Percentiles rank a stretch among this genome's conserved stretches.
These are phyloP conservation scores for Moricandia moricandioides DNA, from an alignment of 345 rosid genomes.

Conservation along the genomic window DNA sequence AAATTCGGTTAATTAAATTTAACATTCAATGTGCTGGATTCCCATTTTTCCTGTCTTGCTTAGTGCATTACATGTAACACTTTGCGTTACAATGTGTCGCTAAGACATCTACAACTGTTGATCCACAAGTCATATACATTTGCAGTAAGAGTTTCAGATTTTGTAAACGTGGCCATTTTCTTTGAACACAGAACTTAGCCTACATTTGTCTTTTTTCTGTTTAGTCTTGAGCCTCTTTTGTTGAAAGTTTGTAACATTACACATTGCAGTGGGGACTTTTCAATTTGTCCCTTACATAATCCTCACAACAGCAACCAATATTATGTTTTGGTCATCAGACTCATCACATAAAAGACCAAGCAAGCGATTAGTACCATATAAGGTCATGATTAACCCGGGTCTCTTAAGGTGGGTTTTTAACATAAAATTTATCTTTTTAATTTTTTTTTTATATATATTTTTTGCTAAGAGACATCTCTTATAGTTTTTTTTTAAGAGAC, in stretches of 20 bases:
- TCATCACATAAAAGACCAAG: background rate
- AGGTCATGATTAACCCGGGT: too few species aligned
- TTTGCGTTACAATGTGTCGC: background rate
- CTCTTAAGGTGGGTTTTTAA: too few species aligned
- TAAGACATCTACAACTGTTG: conserved; percentile 8
- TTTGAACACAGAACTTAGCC: background rate
- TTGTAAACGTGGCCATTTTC: background rate
- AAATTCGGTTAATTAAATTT: background rate
- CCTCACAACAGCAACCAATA: background rate
- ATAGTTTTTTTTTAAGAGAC: too few species aligned
- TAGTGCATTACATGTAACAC: conserved; percentile 10
- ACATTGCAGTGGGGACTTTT: background rate
- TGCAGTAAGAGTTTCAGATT: too few species aligned
- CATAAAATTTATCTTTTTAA: too few species aligned
- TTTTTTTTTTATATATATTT: too few species aligned
- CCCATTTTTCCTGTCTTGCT: background rate
- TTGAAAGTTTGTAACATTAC: background rate
- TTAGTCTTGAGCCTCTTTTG: background rate
- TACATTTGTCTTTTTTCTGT: background rate
- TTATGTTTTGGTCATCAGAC: background rate
- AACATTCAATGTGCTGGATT: background rate
- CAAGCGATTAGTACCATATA: background rate
- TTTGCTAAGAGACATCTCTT: too few species aligned
- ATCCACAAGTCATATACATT: conserved; percentile 1
- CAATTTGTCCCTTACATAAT: background rate